Evolutionary conservation across 768 basidiomycete genomes (phyloP), one percentile per base, ranked within the genome.

Genomic region (Tremella mesenterica): DNA sequence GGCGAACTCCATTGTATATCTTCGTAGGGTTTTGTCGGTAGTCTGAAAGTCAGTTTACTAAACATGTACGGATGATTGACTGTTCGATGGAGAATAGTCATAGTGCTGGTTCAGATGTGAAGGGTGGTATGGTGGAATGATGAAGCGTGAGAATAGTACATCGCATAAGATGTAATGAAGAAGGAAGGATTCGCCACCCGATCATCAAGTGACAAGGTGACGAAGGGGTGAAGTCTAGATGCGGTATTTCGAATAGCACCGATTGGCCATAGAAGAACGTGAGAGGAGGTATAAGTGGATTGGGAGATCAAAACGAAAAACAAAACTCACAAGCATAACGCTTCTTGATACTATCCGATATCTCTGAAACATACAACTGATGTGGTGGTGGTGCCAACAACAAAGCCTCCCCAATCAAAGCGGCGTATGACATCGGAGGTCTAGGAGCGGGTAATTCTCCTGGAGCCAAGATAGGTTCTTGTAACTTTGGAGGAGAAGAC

Each of bases 1-100:
- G 72, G 26, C 72, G 62, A 36, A 73, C 64, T 14, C 72, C 72
- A 58, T 73, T 71, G 64, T 73, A 73, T 41, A 73, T 65, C 52
- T 71, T 64, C 33, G 66, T 58, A 1, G 72, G 70, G 63, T 73
- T 66, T 38, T 70, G 68, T 27, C 68, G 65, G 51, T 70, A 70
- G 55, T 67, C 68, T 70, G n/a, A n/a, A n/a, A n/a, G n/a, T n/a
- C n/a, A 47, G 1, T 26, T 14, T 14, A 33, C 58, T 28, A 60
- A 54, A 41, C 29, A 46, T 31, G 31, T 8, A 29, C 13, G 25
- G 13, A 8, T 36, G 56, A 39, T 30, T 6, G n/a, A 34, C 33
- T 34, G 33, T 34, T 10, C 33, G 33, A 34, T 26, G 51, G 38
- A 31, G 10, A 34, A 27, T 30, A 49, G 49, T 47, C 48, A 41